Evolutionary conservation across 495 filamentous ascomycete genomes (phyloP).

Genomic region (Chaetomidium leptoderma): DNA sequence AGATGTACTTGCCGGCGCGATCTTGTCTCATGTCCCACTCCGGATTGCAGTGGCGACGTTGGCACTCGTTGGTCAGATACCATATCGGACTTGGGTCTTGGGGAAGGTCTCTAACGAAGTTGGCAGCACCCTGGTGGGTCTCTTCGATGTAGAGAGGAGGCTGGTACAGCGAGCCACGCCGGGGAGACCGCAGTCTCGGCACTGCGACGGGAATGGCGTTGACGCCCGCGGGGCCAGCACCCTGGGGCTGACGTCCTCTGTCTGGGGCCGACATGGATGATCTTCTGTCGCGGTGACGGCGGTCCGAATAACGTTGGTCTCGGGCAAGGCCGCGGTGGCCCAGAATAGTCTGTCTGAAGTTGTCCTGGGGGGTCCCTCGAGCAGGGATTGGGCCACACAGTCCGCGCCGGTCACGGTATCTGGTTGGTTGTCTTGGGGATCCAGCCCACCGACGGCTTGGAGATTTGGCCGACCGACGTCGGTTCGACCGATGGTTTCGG

Average conservation of each 20-base stretch:
- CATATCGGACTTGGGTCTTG: background rate
- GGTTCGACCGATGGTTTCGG: background rate
- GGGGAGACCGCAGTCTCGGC: background rate
- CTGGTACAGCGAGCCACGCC: no score
- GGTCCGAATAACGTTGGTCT: no score
- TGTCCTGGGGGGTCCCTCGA: no score
- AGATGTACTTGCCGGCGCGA: background rate
- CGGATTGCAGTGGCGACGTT: slow-evolving; percentile 34
- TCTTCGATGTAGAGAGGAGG: no score
- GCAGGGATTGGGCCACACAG: no score
- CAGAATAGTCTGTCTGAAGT: no score
- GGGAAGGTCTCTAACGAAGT: background rate
- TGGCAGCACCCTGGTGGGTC: no score
- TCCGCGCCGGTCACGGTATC: no score
- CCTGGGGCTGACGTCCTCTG: background rate
- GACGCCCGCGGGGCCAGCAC: background rate
- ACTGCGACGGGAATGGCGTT: background rate
- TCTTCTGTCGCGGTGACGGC: background rate
- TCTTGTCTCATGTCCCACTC: background rate
- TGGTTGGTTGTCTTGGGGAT: no score
- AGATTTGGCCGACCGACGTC: no score
- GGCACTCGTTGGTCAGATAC: slow-evolving; percentile 25
- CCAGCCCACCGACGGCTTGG: no score
- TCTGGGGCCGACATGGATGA: background rate
- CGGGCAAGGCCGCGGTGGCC: no score